Base-by-base conservation (phyloP, 495 filamentous ascomycete genomes). In the Bacidia gigantensis region DNA sequence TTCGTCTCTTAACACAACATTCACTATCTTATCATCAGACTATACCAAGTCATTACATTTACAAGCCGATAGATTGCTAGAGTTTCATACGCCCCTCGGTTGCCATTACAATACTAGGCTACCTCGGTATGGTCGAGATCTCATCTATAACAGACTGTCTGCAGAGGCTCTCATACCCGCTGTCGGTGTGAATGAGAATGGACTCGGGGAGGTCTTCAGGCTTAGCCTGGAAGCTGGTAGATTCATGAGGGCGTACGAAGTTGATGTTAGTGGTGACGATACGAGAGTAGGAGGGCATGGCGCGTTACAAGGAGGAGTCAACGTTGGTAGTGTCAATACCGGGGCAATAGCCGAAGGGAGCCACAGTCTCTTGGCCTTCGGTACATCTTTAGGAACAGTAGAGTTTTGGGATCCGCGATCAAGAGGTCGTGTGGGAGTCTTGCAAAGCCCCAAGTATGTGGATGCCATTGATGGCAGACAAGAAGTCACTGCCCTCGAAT, bases 21-120 rank as follows among this genome's bases (percentile, higher is more conserved):
- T 99, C 63, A 62, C 87, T 18, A 74, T 99, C 9, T 81, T 96
- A n/a, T 93, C 89, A 3, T 79, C 80, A 51, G 93, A 97, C 65
- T 96, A 96, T 63, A 82, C 89, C 7, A 98, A 98, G 65, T 95
- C 87, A 29, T 64, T 97, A 17, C 93, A 99, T 62, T 71, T 99
- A 25, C 93, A 99, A 63, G 82, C 78, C 51, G 89, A 99, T 64
- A 81, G 93, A 48, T 85, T 79, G 39, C 77, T 99, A 39, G 87
- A 97, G 65, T 93, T 99, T 59, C 93, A 99, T 62, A 97, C 89
- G 0, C 86, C 87, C 3, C 75, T 76, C 56, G 93, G 89, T 56
- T 85, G 85, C 53, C 89, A 96, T 62, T 87, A 97, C 65, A 78
- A 80, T 20, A 84, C 86, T 29, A 79, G 92, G 18, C 77, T 97